Percentiles rank a stretch among this genome's conserved stretches.
Evolutionary conservation across 345 rosid species (phyloP).

Genomic region (Cochlearia excelsa): DNA sequence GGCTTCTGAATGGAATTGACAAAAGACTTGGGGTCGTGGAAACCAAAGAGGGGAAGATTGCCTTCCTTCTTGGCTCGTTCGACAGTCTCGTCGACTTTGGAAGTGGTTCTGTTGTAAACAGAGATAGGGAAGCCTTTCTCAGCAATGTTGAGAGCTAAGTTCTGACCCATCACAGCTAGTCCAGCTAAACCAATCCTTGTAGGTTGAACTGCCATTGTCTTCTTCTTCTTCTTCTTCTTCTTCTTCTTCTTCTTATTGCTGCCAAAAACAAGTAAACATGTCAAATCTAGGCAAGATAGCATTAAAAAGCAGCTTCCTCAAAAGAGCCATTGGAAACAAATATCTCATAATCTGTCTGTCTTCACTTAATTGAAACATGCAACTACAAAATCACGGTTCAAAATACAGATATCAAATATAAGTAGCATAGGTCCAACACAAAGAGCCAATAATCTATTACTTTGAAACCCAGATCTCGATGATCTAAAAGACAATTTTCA

Average conservation of each 20-base stretch:
- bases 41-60: conserved; percentile 69
- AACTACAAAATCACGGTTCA: too few species aligned
- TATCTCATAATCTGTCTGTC: neutral
- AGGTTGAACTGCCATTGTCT: conserved; percentile 56
- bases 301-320: too few species aligned
- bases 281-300: neutral
- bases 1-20: conserved; percentile 84
- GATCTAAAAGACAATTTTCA: neutral
- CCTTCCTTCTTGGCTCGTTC: conserved; percentile 89
- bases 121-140: conserved; percentile 47
- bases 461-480: conserved; percentile 2
- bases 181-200: conserved; percentile 95
- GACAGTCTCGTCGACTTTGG: conserved; percentile 87
- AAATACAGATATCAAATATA: too few species aligned
- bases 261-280: neutral
- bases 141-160: conserved; percentile 79
- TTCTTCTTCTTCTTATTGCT: conserved; percentile 28
- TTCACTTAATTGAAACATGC: too few species aligned
- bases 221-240: conserved; percentile 4
- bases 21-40: conserved; percentile 81
- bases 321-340: too few species aligned
- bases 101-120: conserved; percentile 83
- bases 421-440: conserved; percentile 2
- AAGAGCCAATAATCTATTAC: neutral
- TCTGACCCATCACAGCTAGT: conserved; percentile 98